Conservation (phyloP, 257 asterid genomes). For the Nicotiana undulata region DNA sequence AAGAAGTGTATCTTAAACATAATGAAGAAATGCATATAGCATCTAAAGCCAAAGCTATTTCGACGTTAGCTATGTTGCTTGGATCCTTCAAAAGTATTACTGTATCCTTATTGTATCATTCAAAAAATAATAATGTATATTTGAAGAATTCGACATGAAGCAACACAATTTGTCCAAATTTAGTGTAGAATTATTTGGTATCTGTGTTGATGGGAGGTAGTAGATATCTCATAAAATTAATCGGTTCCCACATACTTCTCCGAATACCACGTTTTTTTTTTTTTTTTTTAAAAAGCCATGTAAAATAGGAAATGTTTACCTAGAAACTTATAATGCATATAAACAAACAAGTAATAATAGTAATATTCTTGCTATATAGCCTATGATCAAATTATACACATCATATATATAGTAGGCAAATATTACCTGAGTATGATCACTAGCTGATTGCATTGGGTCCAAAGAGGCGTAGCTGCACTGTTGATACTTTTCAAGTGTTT, state of each 20-base stretch:
- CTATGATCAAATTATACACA: not conserved
- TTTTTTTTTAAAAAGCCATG: too few relatives aligned
- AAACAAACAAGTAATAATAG: not conserved
- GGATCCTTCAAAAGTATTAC: too few relatives aligned
- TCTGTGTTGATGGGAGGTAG: too few relatives aligned
- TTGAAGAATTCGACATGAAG: too few relatives aligned
- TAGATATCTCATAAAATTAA: too few relatives aligned
- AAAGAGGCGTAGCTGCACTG: conserved; percentile 24
- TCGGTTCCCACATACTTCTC: too few relatives aligned
- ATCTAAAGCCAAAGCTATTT: not conserved
- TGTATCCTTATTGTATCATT: too few relatives aligned
- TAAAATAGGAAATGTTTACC: not conserved
- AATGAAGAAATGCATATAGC: not conserved
- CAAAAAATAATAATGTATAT: too few relatives aligned
- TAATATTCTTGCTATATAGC: not conserved
- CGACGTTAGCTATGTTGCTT: too few relatives aligned
- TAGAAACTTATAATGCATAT: not conserved
- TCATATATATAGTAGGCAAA: not conserved
- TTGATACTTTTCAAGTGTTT: conserved; percentile 27
- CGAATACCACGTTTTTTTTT: too few relatives aligned
- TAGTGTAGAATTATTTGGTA: too few relatives aligned
- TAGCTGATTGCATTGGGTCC: conserved; percentile 10
- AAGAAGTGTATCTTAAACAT: not conserved
- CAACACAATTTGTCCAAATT: too few relatives aligned
- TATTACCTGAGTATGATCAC: conserved; percentile 15